A percentile compares a stretch with the other conserved stretches of the same genome.
Evolutionary conservation across 1,139 yeast genomes (phyloP).

Genomic region (Kurtzmaniella quercitrusa): DNA sequence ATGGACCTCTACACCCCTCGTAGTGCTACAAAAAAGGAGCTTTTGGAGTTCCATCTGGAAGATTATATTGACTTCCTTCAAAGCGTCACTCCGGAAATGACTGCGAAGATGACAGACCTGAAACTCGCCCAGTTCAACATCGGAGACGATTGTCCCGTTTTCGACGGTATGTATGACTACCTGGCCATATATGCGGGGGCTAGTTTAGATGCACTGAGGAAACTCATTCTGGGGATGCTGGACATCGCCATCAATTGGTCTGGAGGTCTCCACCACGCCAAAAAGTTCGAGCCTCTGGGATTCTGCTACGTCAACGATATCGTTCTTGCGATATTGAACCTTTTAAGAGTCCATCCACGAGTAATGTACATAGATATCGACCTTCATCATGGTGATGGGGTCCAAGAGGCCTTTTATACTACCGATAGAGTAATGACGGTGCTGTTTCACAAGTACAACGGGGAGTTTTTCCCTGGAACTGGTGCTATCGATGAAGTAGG

Average conservation of each 20-base stretch:
- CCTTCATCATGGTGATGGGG: slow-evolving; percentile 97
- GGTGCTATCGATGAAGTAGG: slow-evolving; percentile 88
- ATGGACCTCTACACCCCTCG: slow-evolving; percentile 89
- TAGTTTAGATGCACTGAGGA: slow-evolving; percentile 85
- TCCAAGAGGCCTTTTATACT: slow-evolving; percentile 93
- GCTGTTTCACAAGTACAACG: slow-evolving; percentile 91
- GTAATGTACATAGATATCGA: slow-evolving; percentile 94
- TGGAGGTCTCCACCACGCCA: slow-evolving; percentile 97
- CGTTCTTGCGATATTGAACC: slow-evolving; percentile 78
- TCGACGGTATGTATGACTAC: slow-evolving; percentile 90
- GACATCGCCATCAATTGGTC: slow-evolving; percentile 97
- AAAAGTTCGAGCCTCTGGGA: slow-evolving; percentile 90
- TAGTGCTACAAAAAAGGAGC: slow-evolving; percentile 75
- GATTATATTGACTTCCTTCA: slow-evolving; percentile 83
- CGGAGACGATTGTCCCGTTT: slow-evolving; percentile 97
- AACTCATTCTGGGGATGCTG: slow-evolving; percentile 76
- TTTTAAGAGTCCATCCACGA: slow-evolving; percentile 82
- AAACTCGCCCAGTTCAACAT: slow-evolving; percentile 77
- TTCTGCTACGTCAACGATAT: slow-evolving; percentile 95
- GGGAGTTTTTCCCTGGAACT: slow-evolving; percentile 96
- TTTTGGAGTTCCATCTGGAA: slow-evolving; percentile 76
- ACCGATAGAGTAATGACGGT: slow-evolving; percentile 95
- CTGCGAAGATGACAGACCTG: slow-evolving; percentile 50
- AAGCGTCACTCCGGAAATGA: slow-evolving; percentile 76
- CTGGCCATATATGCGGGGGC: slow-evolving; percentile 88